Evolutionary conservation across 2,329 filamentous ascomycete genomes (phyloP), one percentile per base, ranked within the genome.

Genomic region (Aureobasidium lini): DNA sequence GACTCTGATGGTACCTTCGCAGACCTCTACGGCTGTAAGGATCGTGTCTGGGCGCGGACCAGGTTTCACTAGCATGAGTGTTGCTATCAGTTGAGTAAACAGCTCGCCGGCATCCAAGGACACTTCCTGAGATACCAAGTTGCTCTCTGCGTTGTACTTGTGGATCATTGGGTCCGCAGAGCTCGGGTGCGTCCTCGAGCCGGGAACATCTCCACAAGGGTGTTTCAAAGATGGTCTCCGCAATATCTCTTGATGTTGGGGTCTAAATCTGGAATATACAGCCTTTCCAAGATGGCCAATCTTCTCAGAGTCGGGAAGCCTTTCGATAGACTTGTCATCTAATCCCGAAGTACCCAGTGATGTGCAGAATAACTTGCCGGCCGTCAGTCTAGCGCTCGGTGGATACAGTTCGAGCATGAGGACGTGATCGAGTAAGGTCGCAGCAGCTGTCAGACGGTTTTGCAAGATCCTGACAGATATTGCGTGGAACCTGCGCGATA

Each of bases 401-500:
- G 88, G 88, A 68, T 88, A 92, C 70, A 87, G 90, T 74, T 93
- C 88, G 43, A 95, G 81, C 39, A 92, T 83, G 40, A 94, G 73
- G 57, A 85, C 82, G 67, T 89, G 83, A 39, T 84, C 80, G 39
- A 80, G 73, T 7, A 87, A 73, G 3, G 80, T 74, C 4, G 84
- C 79, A 18, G 84, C 82, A 18, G 79, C 71, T 48, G 85, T 73
- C 1, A 90, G 77, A 36, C 88, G 84, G 50, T 81, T 79, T 63
- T 88, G 82, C 7, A 90, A 73, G 46, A 89, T 80, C 29, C 83
- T 81, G 4, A 85, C 73, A 60, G 87, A 79, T 42, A 88, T 68
- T 42, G 77, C 81, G 69, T 87, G 80, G 66, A 90, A 82, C 40
- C 82, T 84, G 32, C 79, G 83, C 57, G 81, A 88, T 58, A 86